Base-by-base conservation (phyloP, 1,284 basidiomycete genomes). In the Ganoderma lingzhi region DNA sequence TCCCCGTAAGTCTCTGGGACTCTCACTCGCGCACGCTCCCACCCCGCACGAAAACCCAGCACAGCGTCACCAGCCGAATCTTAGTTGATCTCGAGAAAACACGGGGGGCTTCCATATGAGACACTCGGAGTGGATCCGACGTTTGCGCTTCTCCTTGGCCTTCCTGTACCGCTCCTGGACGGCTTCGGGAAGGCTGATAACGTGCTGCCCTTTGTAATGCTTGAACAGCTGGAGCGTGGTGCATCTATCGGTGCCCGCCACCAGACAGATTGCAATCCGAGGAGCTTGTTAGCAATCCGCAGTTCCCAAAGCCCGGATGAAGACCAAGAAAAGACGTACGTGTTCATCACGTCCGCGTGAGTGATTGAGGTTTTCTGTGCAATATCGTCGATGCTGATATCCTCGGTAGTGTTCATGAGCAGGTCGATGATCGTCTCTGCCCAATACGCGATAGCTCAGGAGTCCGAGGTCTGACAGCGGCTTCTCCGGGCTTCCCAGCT, bases 401-500 rank as follows among this genome's bases (percentile, higher is more conserved):
- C 94, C 69, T 93, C 90, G 32, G 81, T 84, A 32, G 89, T 89
- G 73, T 87, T 89, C 72, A 98, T 83, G 61, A 99, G 84, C 41
- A 97, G 85, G 69, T 98, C 97, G 75, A 99, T 93, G 78, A 99
- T 99, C 66, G 93, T 95, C 81, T 99, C 97, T 70, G 94, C 93
- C 98, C 98, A 99, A 79, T 97, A 99, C 39, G 97, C 97, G 88
- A 81, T 99, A 99, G 61, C 94, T 87, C 71, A 99, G 84, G 72
- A 99, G 83, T 48, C 98, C 98, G 64, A 99, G 85, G 84, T 99
- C 98, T 76, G 92, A 94, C 44, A 99, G 87, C 28, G 98, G 98
- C 82, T 99, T 99, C 84, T 99, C 98, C 2, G 98, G 98, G 75
- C 94, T 96, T 15, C 98, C 98, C 4, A 97, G 88, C 80, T 98